Percentiles rank a stretch among this genome's conserved stretches.
Conservation (phyloP, 768 basidiomycete genomes). For the Mycena epipterygia region DNA sequence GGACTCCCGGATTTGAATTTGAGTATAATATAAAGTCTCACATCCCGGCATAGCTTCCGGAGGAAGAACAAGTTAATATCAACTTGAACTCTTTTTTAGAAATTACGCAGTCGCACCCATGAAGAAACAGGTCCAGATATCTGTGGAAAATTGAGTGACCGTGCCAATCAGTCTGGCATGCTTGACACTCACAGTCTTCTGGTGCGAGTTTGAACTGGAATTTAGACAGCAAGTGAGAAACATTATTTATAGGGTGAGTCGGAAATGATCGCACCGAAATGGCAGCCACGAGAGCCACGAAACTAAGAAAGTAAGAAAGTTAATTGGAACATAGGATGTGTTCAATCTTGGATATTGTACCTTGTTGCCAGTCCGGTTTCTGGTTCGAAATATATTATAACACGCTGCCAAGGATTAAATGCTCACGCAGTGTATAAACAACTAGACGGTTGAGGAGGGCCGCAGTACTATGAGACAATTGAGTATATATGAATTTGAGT, state of each 20-base stretch:
- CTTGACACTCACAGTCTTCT: slow-evolving; percentile 14
- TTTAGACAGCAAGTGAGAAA: neutral
- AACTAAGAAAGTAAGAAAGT: too few species aligned
- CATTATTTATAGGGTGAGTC: too few species aligned
- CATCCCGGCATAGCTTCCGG: slow-evolving; percentile 31
- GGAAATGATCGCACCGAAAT: slow-evolving; percentile 16
- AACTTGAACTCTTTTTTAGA: too few species aligned
- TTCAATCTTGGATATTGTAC: too few species aligned
- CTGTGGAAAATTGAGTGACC: slow-evolving; percentile 5
- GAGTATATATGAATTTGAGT: neutral
- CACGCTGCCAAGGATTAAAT: neutral
- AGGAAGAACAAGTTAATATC: too few species aligned
- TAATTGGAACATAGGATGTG: too few species aligned
- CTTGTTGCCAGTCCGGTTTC: slow-evolving; percentile 32
- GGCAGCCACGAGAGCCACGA: slow-evolving; percentile 31
- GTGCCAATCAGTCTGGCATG: neutral
- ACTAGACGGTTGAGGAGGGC: slow-evolving; percentile 23
- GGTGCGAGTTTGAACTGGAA: slow-evolving; percentile 30
- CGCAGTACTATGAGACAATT: slow-evolving; percentile 7
- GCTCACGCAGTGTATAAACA: slow-evolving; percentile 33
- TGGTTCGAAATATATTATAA: neutral
- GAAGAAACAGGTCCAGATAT: slow-evolving; percentile 25
- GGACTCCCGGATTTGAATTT: neutral
- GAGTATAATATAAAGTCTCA: neutral
- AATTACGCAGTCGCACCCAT: too few species aligned